phyloP scores from a whole-genome alignment of 2,329 filamentous ascomycete species.

The Simplicillium aogashimaense region DNA sequence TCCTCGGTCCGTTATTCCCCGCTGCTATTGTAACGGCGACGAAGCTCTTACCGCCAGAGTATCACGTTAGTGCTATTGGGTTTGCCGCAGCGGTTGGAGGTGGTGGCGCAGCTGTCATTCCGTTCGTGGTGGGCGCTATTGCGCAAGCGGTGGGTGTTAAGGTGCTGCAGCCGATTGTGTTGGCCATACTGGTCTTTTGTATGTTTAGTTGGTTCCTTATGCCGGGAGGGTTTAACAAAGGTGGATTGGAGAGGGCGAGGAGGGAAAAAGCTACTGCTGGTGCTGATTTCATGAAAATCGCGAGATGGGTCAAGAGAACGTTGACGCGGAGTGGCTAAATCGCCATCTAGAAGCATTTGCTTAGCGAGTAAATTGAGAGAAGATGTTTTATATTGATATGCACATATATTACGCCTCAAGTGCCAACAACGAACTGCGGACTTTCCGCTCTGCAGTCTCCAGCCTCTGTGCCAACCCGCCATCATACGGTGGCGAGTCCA shows the following conservation, averaged over 20 bases:
- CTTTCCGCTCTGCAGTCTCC: slow-evolving; percentile 12
- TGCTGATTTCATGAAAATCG: slow-evolving; percentile 14
- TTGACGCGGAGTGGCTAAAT: slow-evolving; percentile 4
- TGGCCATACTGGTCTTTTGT: slow-evolving; percentile 36
- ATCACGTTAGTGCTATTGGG: slow-evolving; percentile 73
- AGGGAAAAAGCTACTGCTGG: slow-evolving; percentile 25
- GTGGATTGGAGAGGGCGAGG: slow-evolving; percentile 29
- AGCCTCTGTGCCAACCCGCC: slow-evolving; percentile 15
- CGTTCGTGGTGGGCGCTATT: slow-evolving; percentile 60
- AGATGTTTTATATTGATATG: not conserved
- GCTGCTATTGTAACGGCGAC: slow-evolving; percentile 64
- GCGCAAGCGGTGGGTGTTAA: slow-evolving; percentile 46
- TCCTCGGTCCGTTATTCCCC: slow-evolving; percentile 71
- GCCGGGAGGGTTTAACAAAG: slow-evolving; percentile 26
- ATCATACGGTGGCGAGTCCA: slow-evolving; percentile 24
- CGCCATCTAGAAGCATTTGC: too few species aligned
- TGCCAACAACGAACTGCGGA: slow-evolving; percentile 2
- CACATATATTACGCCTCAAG: slow-evolving; percentile 3
- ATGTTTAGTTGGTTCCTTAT: slow-evolving; percentile 34
- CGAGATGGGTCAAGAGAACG: slow-evolving; percentile 8
- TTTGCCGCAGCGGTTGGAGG: slow-evolving; percentile 73
- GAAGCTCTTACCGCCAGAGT: slow-evolving; percentile 60
- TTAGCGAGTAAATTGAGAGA: too few species aligned
- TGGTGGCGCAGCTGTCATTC: slow-evolving; percentile 56
- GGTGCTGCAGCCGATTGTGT: slow-evolving; percentile 45